Evolutionary conservation across 75 land plant species (phyloP).

Genomic region (Pseudotsuga menziesii): DNA sequence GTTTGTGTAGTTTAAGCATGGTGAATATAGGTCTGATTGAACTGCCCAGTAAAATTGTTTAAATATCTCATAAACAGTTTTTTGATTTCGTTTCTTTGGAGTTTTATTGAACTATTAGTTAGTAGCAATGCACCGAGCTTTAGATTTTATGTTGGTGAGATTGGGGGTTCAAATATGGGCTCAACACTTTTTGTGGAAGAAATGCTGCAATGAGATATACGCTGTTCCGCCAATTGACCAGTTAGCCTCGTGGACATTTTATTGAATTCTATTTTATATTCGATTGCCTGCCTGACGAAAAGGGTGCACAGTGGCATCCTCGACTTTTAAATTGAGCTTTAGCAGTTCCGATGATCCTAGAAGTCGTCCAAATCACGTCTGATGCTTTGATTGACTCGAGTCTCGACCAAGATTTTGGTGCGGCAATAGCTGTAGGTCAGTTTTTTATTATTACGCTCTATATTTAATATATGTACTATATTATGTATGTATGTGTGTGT

Average conservation of each 20-base stretch:
- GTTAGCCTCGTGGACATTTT: no score
- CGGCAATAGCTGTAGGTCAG: no score
- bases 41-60: no score
- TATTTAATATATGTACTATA: no score
- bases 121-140: neutral
- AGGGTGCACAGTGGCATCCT: neutral
- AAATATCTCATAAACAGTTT: no score
- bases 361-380: neutral
- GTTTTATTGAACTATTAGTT: neutral
- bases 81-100: no score
- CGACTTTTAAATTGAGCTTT: neutral
- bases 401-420: no score
- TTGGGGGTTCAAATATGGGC: neutral
- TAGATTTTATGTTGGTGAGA: neutral
- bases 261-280: no score
- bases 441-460: no score
- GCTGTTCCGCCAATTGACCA: no score
- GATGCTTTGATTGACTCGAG: neutral
- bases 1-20: neutral
- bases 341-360: neutral
- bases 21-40: neutral
- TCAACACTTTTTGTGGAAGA: neutral
- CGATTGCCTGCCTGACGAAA: neutral
- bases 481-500: no score
- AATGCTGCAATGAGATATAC: neutral